Percentiles rank a stretch among this genome's conserved stretches.
Evolutionary conservation across 805 yeast genomes (phyloP).

Genomic region (Teunomyces tritomae): DNA sequence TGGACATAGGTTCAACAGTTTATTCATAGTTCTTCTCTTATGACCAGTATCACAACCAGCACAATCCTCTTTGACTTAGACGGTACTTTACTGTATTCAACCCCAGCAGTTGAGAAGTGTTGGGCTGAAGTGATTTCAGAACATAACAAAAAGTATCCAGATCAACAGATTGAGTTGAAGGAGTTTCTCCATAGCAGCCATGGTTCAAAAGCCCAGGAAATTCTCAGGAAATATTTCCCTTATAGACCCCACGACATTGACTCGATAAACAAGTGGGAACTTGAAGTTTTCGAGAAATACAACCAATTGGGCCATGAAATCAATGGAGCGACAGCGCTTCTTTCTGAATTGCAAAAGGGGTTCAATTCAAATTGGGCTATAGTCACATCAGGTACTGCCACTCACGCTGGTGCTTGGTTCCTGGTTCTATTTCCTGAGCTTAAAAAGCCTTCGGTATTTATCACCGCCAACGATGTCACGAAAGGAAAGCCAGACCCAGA

Average conservation of each 20-base stretch:
- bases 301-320: conserved; percentile 17
- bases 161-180: conserved; percentile 7
- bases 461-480: conserved; percentile 19
- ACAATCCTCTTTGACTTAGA: conserved; percentile 18
- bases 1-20: neutral
- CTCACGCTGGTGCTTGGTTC: conserved; percentile 19
- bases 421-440: conserved; percentile 7
- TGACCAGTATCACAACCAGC: conserved; percentile 2
- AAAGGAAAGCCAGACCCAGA: conserved; percentile 21
- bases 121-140: conserved; percentile 13
- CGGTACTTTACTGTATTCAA: conserved; percentile 19
- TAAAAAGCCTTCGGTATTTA: conserved; percentile 13
- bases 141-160: conserved; percentile 15
- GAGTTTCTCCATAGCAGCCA: conserved; percentile 14
- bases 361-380: conserved; percentile 15
- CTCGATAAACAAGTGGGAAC: conserved; percentile 9
- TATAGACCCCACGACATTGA: conserved; percentile 9
- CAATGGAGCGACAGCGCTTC: conserved; percentile 11
- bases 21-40: neutral
- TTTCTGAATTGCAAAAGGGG: conserved; percentile 4
- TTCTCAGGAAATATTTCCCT: conserved; percentile 13
- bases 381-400: conserved; percentile 18
- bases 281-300: conserved; percentile 12
- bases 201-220: conserved; percentile 16
- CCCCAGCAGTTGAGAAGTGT: conserved; percentile 14